phyloP scores from a whole-genome alignment of 2,329 filamentous ascomycete species.

The Teratosphaeria nubilosa region DNA sequence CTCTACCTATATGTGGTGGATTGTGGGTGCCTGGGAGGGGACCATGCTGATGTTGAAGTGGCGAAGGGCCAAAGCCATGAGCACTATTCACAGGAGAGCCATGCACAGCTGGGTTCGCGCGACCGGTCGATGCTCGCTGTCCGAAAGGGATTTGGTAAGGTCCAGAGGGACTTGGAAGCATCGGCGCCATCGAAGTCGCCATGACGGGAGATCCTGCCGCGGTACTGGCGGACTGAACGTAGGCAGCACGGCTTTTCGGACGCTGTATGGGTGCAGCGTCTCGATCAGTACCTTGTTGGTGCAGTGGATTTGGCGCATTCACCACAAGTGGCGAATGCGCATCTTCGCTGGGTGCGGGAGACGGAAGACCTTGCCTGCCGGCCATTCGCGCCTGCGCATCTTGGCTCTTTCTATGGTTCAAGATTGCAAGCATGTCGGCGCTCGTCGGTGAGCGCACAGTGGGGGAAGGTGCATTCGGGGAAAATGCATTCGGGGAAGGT shows the following conservation, averaged over 20 bases:
- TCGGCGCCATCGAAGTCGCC: neutral
- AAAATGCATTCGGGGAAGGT: constrained; percentile 9
- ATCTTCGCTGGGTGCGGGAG: constrained; percentile 53
- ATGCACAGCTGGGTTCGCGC: neutral
- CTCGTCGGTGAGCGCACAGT: neutral
- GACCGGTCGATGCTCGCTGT: neutral
- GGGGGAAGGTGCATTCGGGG: neutral
- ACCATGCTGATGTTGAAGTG: neutral
- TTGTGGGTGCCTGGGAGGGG: neutral
- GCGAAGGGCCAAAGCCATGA: neutral
- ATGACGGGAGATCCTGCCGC: neutral
- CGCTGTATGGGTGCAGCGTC: neutral
- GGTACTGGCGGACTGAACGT: neutral
- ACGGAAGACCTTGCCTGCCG: constrained; percentile 40
- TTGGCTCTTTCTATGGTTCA: neutral
- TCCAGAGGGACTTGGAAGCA: neutral
- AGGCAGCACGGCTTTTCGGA: neutral
- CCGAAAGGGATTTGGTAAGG: neutral
- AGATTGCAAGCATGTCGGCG: neutral
- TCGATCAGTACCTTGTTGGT: neutral
- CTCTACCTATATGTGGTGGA: neutral
- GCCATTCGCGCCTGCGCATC: neutral
- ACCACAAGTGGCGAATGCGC: constrained; percentile 11
- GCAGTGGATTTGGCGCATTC: constrained; percentile 1
- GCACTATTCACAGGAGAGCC: neutral